These are phyloP conservation scores for Rhazya stricta DNA, from an alignment of 257 asterid genomes.

Conservation along the genomic window DNA sequence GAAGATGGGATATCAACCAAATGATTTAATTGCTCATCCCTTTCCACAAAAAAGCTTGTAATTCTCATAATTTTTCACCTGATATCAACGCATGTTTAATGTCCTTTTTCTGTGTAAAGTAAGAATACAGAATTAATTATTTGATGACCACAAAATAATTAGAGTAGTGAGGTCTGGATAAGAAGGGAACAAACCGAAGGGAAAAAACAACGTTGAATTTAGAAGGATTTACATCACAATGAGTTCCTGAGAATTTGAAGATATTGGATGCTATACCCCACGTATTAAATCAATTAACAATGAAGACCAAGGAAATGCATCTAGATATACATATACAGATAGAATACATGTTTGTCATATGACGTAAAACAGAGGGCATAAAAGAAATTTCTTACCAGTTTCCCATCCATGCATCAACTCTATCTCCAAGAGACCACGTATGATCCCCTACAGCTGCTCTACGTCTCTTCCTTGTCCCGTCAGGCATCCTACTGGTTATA, in stretches of 20 bases:
- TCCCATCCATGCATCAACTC: constrained; percentile 75
- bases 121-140: neutral
- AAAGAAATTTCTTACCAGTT: constrained; percentile 52
- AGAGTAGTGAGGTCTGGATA: neutral
- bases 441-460: constrained; percentile 68
- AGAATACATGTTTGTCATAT: neutral
- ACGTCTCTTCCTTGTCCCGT: constrained; percentile 77
- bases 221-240: neutral
- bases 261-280: neutral
- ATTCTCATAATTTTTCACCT: neutral
- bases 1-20: neutral
- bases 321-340: neutral
- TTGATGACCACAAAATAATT: neutral
- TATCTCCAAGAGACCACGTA: constrained; percentile 82
- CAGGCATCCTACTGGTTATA: constrained; percentile 41
- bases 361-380: neutral
- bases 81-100: neutral
- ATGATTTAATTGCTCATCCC: neutral
- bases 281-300: neutral
- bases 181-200: neutral
- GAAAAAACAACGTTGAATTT: neutral
- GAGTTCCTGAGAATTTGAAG: neutral
- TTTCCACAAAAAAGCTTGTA: neutral
- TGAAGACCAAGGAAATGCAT: neutral
- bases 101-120: neutral